Evolutionary conservation across 2,329 filamentous ascomycete genomes (phyloP), one percentile per base, ranked within the genome.

Genomic region (Colletotrichum karsti): DNA sequence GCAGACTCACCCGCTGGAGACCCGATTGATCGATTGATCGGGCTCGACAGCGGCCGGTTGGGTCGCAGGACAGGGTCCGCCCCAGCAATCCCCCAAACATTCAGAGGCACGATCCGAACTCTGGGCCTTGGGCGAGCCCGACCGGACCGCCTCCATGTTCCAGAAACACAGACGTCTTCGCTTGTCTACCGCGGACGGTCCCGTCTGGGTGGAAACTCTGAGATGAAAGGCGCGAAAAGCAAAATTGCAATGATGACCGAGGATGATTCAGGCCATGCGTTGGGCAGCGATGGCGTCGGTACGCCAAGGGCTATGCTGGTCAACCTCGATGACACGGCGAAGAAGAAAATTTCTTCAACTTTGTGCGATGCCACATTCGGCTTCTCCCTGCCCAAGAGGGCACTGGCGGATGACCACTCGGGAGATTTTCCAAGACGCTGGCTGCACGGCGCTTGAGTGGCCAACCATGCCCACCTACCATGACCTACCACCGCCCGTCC

Each of bases 261-360:
- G 55, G 35, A 42, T 13, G 30, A 20, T 41, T 70, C 58, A 39
- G 68, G 59, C 65, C 48, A 55, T 22, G 20, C 9, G 55, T 70
- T 60, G 65, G 68, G 68, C 68, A 70, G 48, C 68, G 44, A 68
- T 26, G 39, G 46, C 26, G 13, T 54, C 53, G 50, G 13, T 60
- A 50, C 63, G 55, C 50, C 41, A 57, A 50, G 59, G 65, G 55
- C 46, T 58, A 59, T 42, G 57, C 46, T 42, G 51, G 26, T 24
- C 46, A 37, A 41, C 30, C n/a, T 62, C 41, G 56, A 46, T 22
- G 5, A 18, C 20, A 46, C 22, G 18, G 15, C 8, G 50, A 30
- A 33, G 26, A 41, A 59, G 22, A 54, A 12, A 30, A 6, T 37
- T 10, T 26, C 39, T 61, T 39, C n/a, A 4, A 24, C 48, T 37